These are phyloP conservation scores for Secale cereale DNA, from an alignment of 176 grass and related monocot genomes.

Conservation along the genomic window DNA sequence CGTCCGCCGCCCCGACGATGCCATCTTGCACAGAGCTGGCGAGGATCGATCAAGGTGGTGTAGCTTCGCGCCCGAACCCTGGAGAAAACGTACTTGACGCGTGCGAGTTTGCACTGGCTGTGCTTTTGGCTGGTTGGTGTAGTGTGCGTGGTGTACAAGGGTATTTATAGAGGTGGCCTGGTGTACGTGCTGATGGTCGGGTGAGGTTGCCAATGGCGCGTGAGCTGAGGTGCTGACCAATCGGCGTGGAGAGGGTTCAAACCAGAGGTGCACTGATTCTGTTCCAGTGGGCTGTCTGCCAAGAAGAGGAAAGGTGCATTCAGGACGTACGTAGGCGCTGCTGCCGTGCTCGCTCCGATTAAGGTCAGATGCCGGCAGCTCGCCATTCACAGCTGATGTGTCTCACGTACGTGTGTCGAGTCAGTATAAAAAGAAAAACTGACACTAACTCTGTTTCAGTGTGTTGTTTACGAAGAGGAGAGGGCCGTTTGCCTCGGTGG, in stretches of 20 bases:
- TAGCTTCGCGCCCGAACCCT: background rate
- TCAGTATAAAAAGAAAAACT: background rate
- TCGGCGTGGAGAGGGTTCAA: too few relatives aligned
- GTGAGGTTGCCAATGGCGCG: too few relatives aligned
- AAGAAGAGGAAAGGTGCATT: too few relatives aligned
- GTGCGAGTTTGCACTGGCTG: too few relatives aligned
- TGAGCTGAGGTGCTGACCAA: too few relatives aligned
- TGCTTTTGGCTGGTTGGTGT: background rate
- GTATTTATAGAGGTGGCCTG: background rate
- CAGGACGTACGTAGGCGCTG: background rate
- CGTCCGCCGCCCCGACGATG: background rate
- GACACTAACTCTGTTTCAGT: background rate
- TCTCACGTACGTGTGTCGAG: background rate
- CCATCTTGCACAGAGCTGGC: background rate
- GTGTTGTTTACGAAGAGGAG: too few relatives aligned
- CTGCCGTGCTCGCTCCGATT: background rate
- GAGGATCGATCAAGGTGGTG: background rate
- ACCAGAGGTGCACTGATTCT: too few relatives aligned
- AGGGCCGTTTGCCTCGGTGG: background rate
- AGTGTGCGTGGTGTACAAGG: background rate
- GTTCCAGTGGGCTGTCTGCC: too few relatives aligned
- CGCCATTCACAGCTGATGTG: background rate
- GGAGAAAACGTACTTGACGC: too few relatives aligned
- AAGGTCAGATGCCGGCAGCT: background rate
- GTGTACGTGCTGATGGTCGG: too few relatives aligned